Base-by-base conservation (phyloP, 805 yeast genomes). In the Wickerhamiella hasegawae region DNA sequence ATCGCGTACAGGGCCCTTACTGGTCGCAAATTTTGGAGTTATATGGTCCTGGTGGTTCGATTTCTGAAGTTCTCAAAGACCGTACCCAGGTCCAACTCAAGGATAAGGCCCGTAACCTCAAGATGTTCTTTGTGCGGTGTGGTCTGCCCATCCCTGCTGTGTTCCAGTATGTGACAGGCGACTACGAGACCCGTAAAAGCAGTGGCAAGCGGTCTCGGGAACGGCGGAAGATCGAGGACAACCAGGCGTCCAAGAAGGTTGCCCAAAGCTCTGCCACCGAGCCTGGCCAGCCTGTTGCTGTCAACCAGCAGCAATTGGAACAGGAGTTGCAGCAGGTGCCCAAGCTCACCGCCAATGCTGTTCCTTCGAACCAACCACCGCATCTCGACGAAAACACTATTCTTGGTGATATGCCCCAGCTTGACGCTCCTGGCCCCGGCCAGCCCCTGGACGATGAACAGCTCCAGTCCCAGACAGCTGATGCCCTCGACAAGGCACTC, bases 101-200 rank as follows among this genome's bases (percentile, higher is more conserved):
- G 55, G 98, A 90, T 53, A 90, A 90, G 53, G 97, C 97, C 0
- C 68, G 98, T 45, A 90, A 90, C 52, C 79, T 95, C 83, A 90
- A 90, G 53, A 69, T 85, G 70, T 75, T 76, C 44, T 83, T 77
- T 52, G 59, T 84, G 39, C 80, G 83, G 49, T 68, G 74, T 34
- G 80, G 79, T 1, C 55, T 73, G 25, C 77, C 79, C 8, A 70
- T 87, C 3, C 98, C 98, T 0, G 73, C 68, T 2, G 85, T 82
- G 48, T 59, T 90, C 40, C 63, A 63, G 36, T 74, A 77, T 42
- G 97, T 87, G 16, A 87, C 97, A 1, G 97, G 97, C 31, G 94
- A 76, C 44, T 45, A 51, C 33, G 47, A 48, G 23, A 42, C 46
- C 16, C 49, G 48, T 14, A 37, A 38, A 28, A 31, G 37, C 6